Evolutionary conservation across 225 moss, liverwort and hornwort species (phyloP), one percentile per base, ranked within the genome.

Genomic region (Physcomitrium patens): DNA sequence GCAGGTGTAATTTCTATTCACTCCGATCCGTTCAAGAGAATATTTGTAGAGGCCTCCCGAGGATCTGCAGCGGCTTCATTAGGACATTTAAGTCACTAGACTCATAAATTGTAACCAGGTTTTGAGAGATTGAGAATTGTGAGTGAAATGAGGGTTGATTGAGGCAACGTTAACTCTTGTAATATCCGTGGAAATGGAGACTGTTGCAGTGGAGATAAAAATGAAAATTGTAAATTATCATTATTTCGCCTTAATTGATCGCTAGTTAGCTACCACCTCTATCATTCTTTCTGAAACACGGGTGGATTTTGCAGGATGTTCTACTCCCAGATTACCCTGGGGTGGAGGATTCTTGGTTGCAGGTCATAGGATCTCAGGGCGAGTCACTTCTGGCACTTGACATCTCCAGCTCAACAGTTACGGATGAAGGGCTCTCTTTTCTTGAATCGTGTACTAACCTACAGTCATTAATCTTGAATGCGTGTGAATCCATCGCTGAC

Each of bases 261-360:
- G 31, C 5, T 31, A 2, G 31, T 31, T 31, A 31, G 31, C 31
- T 37, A 37, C 31, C 31, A 37, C 7, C 5, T 37, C 31, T 4
- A 37, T 37, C 31, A 37, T 37, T 49, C 48, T 13, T 7, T 49
- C 15, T 49, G 12, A 49, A 49, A 12, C 15, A 15, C 5, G 26
- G 61, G 51, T 77, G 76, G 15, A 41, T 78, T 66, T 81, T 62
- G 78, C 80, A 97, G 93, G 94, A 97, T 75, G 77, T 91, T 52
- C 63, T 86, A 48, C 90, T 97, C 62, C 80, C 90, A 48, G 94
- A 94, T 19, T 90, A 94, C 72, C 74, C 81, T 61, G 93, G 91
- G 75, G 85, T 97, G 45, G 86, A 91, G 65, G 97, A 97, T 76
- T 80, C 70, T 49, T 97, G 97, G 97, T 78, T 97, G 89, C 86